Percentiles rank a stretch among this genome's conserved stretches.
Conservation (phyloP, 78 protist species). For the Protostelium mycophagum region DNA sequence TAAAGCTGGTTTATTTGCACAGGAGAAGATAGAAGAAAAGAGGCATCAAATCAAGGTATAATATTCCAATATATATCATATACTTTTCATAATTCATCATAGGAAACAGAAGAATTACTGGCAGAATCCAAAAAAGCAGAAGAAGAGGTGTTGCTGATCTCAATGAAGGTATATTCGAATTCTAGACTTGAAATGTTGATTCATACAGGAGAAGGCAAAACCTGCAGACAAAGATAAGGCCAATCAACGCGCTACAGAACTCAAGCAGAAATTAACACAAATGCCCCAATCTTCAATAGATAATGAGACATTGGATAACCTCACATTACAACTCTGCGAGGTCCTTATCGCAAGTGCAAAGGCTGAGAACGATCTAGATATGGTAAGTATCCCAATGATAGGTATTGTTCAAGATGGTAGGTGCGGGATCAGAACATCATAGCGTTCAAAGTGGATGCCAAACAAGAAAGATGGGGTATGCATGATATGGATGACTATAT, state of each 20-base stretch:
- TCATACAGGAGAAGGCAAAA: background rate
- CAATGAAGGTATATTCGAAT: no score
- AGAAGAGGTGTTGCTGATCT: background rate
- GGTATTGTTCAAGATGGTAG: background rate
- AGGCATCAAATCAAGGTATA: background rate
- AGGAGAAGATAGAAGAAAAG: background rate
- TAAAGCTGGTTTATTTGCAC: background rate
- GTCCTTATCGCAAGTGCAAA: background rate
- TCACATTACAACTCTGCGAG: background rate
- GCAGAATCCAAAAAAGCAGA: background rate
- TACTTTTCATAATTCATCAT: no score
- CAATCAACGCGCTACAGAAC: background rate
- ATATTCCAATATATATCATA: no score
- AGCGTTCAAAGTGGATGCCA: slow-evolving; percentile 37
- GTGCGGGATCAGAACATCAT: slow-evolving; percentile 38
- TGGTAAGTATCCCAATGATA: background rate
- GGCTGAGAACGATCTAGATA: background rate
- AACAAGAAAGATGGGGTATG: slow-evolving; percentile 43
- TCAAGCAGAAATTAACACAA: background rate
- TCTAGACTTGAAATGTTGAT: no score
- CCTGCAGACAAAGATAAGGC: background rate
- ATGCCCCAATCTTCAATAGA: background rate
- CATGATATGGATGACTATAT: no score
- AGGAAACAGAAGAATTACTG: background rate
- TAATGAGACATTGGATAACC: background rate